Base-by-base conservation (phyloP, 2,329 filamentous ascomycete species). In the Diplodia mutila region DNA sequence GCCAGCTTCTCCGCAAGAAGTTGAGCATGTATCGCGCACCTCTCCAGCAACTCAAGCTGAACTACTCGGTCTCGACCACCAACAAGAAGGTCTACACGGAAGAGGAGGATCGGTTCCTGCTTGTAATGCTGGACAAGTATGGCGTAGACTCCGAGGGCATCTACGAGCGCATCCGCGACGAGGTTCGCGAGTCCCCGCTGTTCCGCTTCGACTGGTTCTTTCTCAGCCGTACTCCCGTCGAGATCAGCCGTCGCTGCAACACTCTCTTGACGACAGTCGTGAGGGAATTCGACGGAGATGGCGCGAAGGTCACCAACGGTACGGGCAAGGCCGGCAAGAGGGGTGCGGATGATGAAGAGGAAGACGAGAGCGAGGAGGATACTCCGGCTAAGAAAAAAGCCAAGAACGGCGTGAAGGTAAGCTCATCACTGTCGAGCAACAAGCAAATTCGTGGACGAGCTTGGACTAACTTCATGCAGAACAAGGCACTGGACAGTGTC, bases 141-240 rank as follows among this genome's bases (percentile, higher is more conserved):
- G 95, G 96, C 7, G 89, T 99, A 42, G 96, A 99, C 76, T 91
- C 91, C 1, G 94, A 98, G 74, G 88, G 88, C 39, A 86, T 99
- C 70, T 96, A 95, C 78, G 95, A 99, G 73, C 90, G 89, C 78
- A 97, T 99, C 76, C 90, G 95, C n/a, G 94, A 98, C 71, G 95
- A 98, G 77, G 97, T 99, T 71, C 91, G 94, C 39, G 93, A 97
- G 71, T 94, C 91, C 67, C 94, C 95, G 11, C 84, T 99, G 3
- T 99, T 99, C 86, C 89, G 95, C 48, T 99, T 99, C 75, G 95
- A 99, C 78, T 99, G 96, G 96, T 99, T 99, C 83, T 97, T 99
- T 85, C 86, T 99, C 49, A 97, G 92, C 78, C 89, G 95, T 54
- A 99, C 94, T 4, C 93, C 95, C 0, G 90, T 94, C 61, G 95